phyloP scores from a whole-genome alignment of 495 filamentous ascomycete species.

The Aspergillus leporis region DNA sequence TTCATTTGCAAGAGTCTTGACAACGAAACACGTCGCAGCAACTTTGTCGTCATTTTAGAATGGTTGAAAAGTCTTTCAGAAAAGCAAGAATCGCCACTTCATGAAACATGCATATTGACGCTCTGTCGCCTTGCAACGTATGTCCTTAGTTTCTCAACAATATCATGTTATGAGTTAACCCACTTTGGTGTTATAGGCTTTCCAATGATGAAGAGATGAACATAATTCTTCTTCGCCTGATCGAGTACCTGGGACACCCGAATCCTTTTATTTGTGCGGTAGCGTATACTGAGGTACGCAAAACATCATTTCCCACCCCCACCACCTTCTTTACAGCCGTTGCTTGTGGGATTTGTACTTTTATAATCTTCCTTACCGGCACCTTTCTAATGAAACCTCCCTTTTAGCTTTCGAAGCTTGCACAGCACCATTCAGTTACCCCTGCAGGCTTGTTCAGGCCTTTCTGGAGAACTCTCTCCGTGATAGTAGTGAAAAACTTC shows the following conservation, averaged over 20 bases:
- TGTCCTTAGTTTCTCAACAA: conserved; percentile 18
- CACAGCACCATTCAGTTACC: conserved; percentile 58
- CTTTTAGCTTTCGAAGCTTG: conserved; percentile 61
- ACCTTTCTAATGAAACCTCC: conserved; percentile 14
- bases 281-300: conserved; percentile 75
- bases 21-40: conserved; percentile 53
- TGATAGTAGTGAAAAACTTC: conserved; percentile 77
- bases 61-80: conserved; percentile 71
- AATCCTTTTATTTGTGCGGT: conserved; percentile 76
- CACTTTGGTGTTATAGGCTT: conserved; percentile 35
- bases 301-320: background rate
- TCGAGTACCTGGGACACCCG: conserved; percentile 83
- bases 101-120: conserved; percentile 83
- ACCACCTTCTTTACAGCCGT: background rate
- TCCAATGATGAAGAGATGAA: conserved; percentile 78
- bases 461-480: conserved; percentile 82
- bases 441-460: conserved; percentile 72
- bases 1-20: conserved; percentile 60
- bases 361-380: conserved; percentile 1
- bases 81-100: conserved; percentile 58
- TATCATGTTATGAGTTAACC: conserved; percentile 1
- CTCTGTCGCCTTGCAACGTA: conserved; percentile 78
- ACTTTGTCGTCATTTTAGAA: conserved; percentile 66
- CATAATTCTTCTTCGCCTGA: conserved; percentile 75
- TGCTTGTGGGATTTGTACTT: background rate